Conservation (phyloP, 768 basidiomycete species). For the Trametes elegans region DNA sequence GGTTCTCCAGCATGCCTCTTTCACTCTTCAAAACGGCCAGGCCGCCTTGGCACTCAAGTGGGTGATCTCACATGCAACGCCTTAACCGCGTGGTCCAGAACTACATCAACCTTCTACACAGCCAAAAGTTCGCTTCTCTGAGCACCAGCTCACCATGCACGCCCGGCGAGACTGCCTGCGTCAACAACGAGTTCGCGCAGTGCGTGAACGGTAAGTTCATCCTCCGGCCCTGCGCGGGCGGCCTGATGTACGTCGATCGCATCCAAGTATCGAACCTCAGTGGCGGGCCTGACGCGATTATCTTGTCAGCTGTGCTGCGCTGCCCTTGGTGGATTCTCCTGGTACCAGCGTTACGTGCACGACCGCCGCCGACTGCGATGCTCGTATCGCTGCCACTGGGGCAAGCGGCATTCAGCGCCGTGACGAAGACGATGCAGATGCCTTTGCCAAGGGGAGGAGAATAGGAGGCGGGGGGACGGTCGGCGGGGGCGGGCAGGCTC, state of each 20-base stretch:
- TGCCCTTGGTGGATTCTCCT: constrained; percentile 46
- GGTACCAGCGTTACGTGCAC: constrained; percentile 54
- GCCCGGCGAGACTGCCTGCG: constrained; percentile 44
- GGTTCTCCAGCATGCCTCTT: constrained; percentile 7
- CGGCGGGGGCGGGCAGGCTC: too few relatives aligned
- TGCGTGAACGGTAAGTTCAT: constrained; percentile 46
- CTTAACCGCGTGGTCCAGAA: neutral
- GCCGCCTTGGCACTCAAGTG: constrained; percentile 30
- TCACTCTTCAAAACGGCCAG: constrained; percentile 26
- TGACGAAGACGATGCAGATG: too few relatives aligned
- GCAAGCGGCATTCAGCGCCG: constrained; percentile 1
- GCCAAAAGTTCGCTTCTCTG: constrained; percentile 44
- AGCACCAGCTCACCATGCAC: constrained; percentile 45
- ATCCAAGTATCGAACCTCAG: too few relatives aligned
- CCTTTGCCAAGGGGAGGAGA: too few relatives aligned
- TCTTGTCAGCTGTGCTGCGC: constrained; percentile 20
- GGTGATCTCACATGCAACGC: neutral
- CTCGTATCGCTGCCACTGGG: constrained; percentile 42
- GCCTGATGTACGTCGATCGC: constrained; percentile 12
- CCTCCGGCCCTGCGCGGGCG: constrained; percentile 20
- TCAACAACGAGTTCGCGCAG: constrained; percentile 49
- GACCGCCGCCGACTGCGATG: constrained; percentile 42
- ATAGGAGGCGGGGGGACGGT: too few relatives aligned
- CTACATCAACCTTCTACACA: neutral
- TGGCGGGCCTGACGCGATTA: too few relatives aligned